phyloP scores from a whole-genome alignment of 2,329 filamentous ascomycete genomes.

The Nemania sp. region DNA sequence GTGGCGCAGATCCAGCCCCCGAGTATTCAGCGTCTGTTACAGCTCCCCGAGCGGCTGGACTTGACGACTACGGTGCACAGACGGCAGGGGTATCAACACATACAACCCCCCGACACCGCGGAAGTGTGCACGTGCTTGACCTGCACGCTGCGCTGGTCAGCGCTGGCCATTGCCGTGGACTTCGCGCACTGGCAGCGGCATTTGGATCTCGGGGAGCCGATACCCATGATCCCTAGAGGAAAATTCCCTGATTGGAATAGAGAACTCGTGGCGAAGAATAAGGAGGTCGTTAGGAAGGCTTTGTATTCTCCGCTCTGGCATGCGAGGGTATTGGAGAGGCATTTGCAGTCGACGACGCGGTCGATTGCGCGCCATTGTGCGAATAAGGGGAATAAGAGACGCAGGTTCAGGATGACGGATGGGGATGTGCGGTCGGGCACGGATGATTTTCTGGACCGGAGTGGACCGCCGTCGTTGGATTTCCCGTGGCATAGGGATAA shows the following conservation, averaged over 20 bases:
- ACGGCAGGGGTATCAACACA: constrained; percentile 56
- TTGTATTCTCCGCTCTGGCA: constrained; percentile 53
- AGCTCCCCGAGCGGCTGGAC: constrained; percentile 46
- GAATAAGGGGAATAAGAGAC: constrained; percentile 52
- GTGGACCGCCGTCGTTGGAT: constrained; percentile 55
- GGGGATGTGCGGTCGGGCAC: constrained; percentile 50
- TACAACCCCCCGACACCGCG: constrained; percentile 49
- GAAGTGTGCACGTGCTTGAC: constrained; percentile 60
- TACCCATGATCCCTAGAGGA: constrained; percentile 56
- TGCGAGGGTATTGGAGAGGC: constrained; percentile 51
- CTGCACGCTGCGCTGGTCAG: constrained; percentile 60
- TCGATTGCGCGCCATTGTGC: constrained; percentile 51
- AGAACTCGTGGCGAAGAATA: constrained; percentile 48
- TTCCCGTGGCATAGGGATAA: constrained; percentile 59
- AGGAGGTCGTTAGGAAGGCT: constrained; percentile 49
- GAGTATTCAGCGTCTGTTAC: constrained; percentile 29
- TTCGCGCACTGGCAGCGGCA: constrained; percentile 59
- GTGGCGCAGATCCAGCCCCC: constrained; percentile 42
- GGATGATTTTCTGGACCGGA: constrained; percentile 54
- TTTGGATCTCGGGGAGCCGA: constrained; percentile 54
- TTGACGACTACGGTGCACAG: constrained; percentile 50
- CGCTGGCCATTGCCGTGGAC: constrained; percentile 56
- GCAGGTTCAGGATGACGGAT: constrained; percentile 49
- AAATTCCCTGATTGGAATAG: constrained; percentile 53
- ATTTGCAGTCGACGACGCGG: constrained; percentile 50